A percentile compares a stretch with the other conserved stretches of the same genome.
These are phyloP conservation scores for Blastobotrys attinorum DNA, from an alignment of 805 yeast genomes.

Conservation along the genomic window DNA sequence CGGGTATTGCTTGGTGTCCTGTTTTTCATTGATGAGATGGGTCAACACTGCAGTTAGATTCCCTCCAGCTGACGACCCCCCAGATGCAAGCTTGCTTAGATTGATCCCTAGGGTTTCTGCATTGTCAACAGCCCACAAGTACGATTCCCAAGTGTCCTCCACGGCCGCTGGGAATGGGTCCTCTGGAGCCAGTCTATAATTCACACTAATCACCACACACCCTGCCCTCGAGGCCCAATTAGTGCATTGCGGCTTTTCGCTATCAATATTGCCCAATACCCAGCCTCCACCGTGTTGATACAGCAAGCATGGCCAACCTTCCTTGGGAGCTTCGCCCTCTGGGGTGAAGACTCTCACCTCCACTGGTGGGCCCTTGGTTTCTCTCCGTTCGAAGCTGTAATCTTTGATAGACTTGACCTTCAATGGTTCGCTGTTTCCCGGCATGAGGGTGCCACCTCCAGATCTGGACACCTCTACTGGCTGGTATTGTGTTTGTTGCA, in stretches of 20 bases:
- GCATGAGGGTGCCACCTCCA: slow-evolving; percentile 9
- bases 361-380: slow-evolving; percentile 22
- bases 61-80: slow-evolving; percentile 42
- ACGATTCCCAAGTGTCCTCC: slow-evolving; percentile 36
- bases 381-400: slow-evolving; percentile 15
- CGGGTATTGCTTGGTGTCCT: slow-evolving; percentile 22
- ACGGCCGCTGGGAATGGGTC: slow-evolving; percentile 41
- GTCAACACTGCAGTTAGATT: slow-evolving; percentile 24
- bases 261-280: slow-evolving; percentile 34
- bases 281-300: slow-evolving; percentile 43
- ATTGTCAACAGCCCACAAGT: slow-evolving; percentile 7
- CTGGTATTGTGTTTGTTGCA: slow-evolving; percentile 12
- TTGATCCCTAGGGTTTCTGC: slow-evolving; percentile 8
- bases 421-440: slow-evolving; percentile 10
- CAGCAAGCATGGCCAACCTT: slow-evolving; percentile 34
- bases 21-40: slow-evolving; percentile 17
- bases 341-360: slow-evolving; percentile 34
- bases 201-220: slow-evolving; percentile 40
- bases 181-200: slow-evolving; percentile 46
- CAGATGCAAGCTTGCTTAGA: slow-evolving; percentile 30
- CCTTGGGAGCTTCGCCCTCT: slow-evolving; percentile 28
- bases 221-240: slow-evolving; percentile 28
- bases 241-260: slow-evolving; percentile 38
- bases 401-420: slow-evolving; percentile 6
- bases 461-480: slow-evolving; percentile 10